These are phyloP conservation scores for Saccharomyces mikatae DNA, from an alignment of 805 yeast genomes.

Conservation along the genomic window DNA sequence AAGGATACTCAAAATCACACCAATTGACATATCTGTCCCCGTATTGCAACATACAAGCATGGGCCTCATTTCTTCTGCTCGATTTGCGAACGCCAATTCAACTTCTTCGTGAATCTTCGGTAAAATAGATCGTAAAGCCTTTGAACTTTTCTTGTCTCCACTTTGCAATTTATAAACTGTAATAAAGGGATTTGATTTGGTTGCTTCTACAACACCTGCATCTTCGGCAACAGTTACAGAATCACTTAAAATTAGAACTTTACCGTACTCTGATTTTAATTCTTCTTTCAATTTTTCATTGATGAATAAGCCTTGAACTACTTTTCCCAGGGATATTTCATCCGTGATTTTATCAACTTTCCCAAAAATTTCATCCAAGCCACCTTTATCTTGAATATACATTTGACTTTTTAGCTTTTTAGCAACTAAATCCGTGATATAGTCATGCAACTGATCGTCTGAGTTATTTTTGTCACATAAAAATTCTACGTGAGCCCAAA, in stretches of 20 bases:
- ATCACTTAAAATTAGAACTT: constrained; percentile 18
- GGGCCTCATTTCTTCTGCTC: constrained; percentile 9
- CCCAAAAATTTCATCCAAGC: constrained; percentile 4
- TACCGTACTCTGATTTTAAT: constrained; percentile 7
- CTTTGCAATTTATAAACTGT: constrained; percentile 22
- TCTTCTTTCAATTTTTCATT: constrained; percentile 3
- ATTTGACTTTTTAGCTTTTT: background rate
- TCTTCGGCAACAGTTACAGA: constrained; percentile 3
- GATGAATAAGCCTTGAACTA: constrained; percentile 11
- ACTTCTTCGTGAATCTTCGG: constrained; percentile 34
- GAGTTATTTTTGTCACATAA: constrained; percentile 24
- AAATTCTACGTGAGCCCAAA: constrained; percentile 43
- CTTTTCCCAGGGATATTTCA: constrained; percentile 16
- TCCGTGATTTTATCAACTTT: constrained; percentile 13
- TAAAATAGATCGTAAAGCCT: constrained; percentile 43
- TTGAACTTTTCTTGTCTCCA: constrained; percentile 58
- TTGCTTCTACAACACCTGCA: background rate
- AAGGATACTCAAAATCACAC: constrained; percentile 47
- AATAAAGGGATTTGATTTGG: background rate
- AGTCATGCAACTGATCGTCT: constrained; percentile 27
- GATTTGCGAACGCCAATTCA: constrained; percentile 4
- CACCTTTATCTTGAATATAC: constrained; percentile 4
- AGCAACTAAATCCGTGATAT: constrained; percentile 4
- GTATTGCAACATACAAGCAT: constrained; percentile 50
- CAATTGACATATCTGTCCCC: constrained; percentile 61